Percentiles rank a stretch among this genome's conserved stretches.
These are phyloP conservation scores for Entomortierella beljakovae DNA, from an alignment of 192 early-diverging fungal species.

Conservation along the genomic window DNA sequence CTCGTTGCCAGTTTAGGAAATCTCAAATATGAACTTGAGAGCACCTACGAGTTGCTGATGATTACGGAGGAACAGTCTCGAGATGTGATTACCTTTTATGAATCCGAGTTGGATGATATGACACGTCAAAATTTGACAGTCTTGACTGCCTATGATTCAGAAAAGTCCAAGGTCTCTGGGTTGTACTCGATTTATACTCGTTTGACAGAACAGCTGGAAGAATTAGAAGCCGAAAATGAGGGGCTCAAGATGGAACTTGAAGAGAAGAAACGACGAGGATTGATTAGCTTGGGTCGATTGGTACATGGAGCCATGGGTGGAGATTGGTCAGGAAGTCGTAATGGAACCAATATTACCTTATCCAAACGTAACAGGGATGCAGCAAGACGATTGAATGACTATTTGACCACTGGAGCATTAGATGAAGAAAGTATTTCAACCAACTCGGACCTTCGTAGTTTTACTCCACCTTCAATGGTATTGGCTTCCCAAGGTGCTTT, in stretches of 20 bases:
- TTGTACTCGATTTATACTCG: conserved; percentile 51
- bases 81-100: conserved; percentile 53
- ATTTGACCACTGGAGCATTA: conserved; percentile 7
- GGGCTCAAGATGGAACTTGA: conserved; percentile 49
- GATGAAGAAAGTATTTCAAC: conserved; percentile 27
- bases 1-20: conserved; percentile 44
- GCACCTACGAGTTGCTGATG: conserved; percentile 63
- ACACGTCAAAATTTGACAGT: conserved; percentile 50
- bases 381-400: conserved; percentile 4
- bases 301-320: conserved; percentile 50
- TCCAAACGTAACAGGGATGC: conserved; percentile 24
- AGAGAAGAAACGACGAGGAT: conserved; percentile 49
- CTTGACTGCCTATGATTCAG: conserved; percentile 47
- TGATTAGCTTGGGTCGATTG: conserved; percentile 38
- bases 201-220: conserved; percentile 49
- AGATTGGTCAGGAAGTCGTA: conserved; percentile 37
- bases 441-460: conserved; percentile 1
- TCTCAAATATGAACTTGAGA: conserved; percentile 56
- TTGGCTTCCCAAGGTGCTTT: conserved; percentile 12
- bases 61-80: conserved; percentile 55
- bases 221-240: conserved; percentile 56
- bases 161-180: conserved; percentile 51
- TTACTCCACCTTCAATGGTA: conserved; percentile 35
- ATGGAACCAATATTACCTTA: conserved; percentile 24
- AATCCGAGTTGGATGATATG: conserved; percentile 51